Evolutionary conservation across 1,284 basidiomycete species (phyloP).

Genomic region (Microbotryomycetes sp.): DNA sequence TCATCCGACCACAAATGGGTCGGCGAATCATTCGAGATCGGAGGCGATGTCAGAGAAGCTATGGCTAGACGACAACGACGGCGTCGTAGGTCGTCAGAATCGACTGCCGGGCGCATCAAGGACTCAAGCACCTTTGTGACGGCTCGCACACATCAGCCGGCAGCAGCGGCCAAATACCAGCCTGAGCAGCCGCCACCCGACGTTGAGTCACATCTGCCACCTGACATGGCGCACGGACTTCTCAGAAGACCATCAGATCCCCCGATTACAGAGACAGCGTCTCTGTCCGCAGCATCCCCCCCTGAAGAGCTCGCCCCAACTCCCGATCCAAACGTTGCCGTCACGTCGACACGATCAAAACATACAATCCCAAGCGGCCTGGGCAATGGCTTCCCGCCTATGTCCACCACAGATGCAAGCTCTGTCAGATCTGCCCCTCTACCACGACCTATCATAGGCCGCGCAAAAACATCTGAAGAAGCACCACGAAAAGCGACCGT

Average conservation of each 20-base stretch:
- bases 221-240: conserved; percentile 5
- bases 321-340: neutral
- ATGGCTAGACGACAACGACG: neutral
- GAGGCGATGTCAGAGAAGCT: conserved; percentile 19
- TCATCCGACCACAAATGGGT: conserved; percentile 15
- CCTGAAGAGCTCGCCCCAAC: neutral
- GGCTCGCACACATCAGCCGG: neutral
- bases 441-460: neutral
- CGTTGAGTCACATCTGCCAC: neutral
- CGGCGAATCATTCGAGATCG: conserved; percentile 22
- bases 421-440: neutral
- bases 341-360: neutral
- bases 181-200: neutral
- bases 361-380: neutral
- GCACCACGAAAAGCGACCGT: neutral
- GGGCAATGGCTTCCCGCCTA: neutral
- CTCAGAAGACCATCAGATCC: conserved; percentile 15
- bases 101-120: neutral
- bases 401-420: neutral
- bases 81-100: neutral
- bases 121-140: neutral
- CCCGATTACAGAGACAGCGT: conserved; percentile 4
- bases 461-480: neutral
- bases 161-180: neutral
- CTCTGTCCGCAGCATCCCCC: conserved; percentile 1